These are phyloP conservation scores for Plectosphaerella plurivora DNA, from an alignment of 2,329 filamentous ascomycete genomes.

Conservation along the genomic window DNA sequence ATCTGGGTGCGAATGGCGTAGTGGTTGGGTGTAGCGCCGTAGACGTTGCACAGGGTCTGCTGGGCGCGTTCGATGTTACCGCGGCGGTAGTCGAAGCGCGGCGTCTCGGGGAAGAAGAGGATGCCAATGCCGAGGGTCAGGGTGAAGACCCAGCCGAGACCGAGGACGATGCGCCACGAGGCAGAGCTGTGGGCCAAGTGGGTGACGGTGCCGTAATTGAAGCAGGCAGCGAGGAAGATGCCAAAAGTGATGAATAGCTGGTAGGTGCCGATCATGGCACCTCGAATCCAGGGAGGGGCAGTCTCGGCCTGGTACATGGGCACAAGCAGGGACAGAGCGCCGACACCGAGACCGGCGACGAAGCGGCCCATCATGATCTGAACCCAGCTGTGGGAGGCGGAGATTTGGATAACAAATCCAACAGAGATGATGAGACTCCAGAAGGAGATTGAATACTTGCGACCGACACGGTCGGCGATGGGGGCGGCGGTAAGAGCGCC, in stretches of 20 bases:
- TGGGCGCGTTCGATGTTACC: slow-evolving; percentile 42
- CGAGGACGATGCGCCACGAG: slow-evolving; percentile 58
- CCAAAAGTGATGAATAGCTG: slow-evolving; percentile 71
- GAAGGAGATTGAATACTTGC: slow-evolving; percentile 56
- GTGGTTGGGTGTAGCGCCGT: slow-evolving; percentile 37
- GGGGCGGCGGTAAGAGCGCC: slow-evolving; percentile 57
- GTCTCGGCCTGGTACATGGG: slow-evolving; percentile 75
- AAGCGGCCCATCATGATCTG: slow-evolving; percentile 63
- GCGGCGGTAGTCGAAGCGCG: slow-evolving; percentile 44
- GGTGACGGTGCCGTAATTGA: slow-evolving; percentile 57
- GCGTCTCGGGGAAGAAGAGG: slow-evolving; percentile 46
- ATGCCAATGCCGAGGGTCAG: slow-evolving; percentile 44
- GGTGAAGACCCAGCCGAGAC: slow-evolving; percentile 47
- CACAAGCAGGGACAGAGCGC: slow-evolving; percentile 58
- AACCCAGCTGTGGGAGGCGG: slow-evolving; percentile 51
- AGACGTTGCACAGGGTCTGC: slow-evolving; percentile 42
- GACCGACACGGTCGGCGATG: slow-evolving; percentile 61
- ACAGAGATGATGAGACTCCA: slow-evolving; percentile 58
- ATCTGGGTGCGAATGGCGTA: slow-evolving; percentile 42
- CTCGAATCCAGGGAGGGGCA: slow-evolving; percentile 62
- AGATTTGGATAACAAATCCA: slow-evolving; percentile 65
- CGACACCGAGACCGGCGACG: slow-evolving; percentile 63
- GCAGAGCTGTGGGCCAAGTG: slow-evolving; percentile 40
- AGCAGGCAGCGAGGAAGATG: slow-evolving; percentile 54
- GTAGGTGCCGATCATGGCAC: slow-evolving; percentile 61